Evolutionary conservation across 441 rosid genomes (phyloP).

Genomic region (Adansonia madagascariensis): DNA sequence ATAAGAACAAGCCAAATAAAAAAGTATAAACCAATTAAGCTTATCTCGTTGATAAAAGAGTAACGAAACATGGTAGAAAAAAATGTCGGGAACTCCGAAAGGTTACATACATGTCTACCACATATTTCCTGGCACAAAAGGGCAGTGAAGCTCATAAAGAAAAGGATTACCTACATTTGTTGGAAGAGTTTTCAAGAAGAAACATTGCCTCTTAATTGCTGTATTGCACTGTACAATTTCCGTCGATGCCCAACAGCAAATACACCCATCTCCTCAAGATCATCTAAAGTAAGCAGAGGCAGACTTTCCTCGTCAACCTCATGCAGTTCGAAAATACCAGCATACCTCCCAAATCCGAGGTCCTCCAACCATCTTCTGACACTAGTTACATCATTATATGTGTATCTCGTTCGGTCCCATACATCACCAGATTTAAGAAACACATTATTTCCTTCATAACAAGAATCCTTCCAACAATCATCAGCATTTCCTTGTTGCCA

Average conservation of each 20-base stretch:
- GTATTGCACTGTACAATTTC: slow-evolving; percentile 55
- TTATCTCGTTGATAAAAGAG: slow-evolving; percentile 26
- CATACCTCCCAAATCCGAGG: slow-evolving; percentile 52
- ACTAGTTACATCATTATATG: slow-evolving; percentile 24
- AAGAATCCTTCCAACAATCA: not conserved
- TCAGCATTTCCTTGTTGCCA: slow-evolving; percentile 24
- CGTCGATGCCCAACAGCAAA: slow-evolving; percentile 57
- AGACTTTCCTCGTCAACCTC: slow-evolving; percentile 57
- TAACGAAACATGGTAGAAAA: slow-evolving; percentile 11
- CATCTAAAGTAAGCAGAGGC: slow-evolving; percentile 58
- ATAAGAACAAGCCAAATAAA: not conserved
- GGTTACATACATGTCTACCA: slow-evolving; percentile 30
- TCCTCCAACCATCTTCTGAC: slow-evolving; percentile 59
- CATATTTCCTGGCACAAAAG: slow-evolving; percentile 34
- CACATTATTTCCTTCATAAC: slow-evolving; percentile 25
- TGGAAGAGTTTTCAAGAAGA: slow-evolving; percentile 27
- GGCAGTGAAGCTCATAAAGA: slow-evolving; percentile 20
- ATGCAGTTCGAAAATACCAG: slow-evolving; percentile 51
- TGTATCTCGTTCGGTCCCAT: slow-evolving; percentile 29
- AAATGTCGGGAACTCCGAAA: slow-evolving; percentile 31
- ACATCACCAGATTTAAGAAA: slow-evolving; percentile 27
- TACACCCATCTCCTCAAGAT: slow-evolving; percentile 65
- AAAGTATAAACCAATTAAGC: slow-evolving; percentile 14
- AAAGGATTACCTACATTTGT: slow-evolving; percentile 22
- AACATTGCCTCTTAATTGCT: slow-evolving; percentile 34